Evolutionary conservation across 306 rosid genomes (phyloP), one percentile per base, ranked within the genome.

Genomic region (Sophora flavescens): DNA sequence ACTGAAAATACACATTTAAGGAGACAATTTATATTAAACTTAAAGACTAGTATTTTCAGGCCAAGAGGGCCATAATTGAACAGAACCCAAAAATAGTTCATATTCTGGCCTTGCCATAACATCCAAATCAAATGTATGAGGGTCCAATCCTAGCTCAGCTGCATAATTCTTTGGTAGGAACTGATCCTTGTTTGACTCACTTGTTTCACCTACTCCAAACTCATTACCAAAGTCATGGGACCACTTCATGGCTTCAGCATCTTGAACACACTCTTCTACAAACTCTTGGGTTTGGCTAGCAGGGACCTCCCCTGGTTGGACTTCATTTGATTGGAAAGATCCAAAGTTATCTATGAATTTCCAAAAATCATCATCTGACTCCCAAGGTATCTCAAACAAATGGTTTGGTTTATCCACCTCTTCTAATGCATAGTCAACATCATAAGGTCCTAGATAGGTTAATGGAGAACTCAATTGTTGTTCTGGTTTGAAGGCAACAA

Each of bases 321-420:
- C 67, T 45, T 76, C 71, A 65, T 75, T 83, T 51, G 85, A 66
- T 41, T 76, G 68, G 13, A 63, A 44, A 6, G 84, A 10, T 30
- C 38, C 82, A 22, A 84, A 48, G 70, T 67, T 84, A 35, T 87
- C 96, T 10, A 94, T 60, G 75, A 86, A 51, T 78, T 83, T 69
- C 98, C 97, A 95, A 78, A 95, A 87, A 9, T 86, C 92, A 63
- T 30, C n/a, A 68, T 89, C 96, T 18, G 80, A 39, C 67, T 84
- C 93, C 60, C 85, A 82, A 13, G 92, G 91, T 58, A 84, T 63
- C 28, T 78, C 82, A 51, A 71, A 6, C n/a, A 77, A 42, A 17
- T 32, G 30, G 63, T 72, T 7, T 81, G 86, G 85, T 39, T 76
- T 79, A 48, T 87, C 76, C 44, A 84, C 79, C 70, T 84, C 90